These are phyloP conservation scores for Gossypium raimondii DNA, from an alignment of 345 rosid species.

Conservation along the genomic window DNA sequence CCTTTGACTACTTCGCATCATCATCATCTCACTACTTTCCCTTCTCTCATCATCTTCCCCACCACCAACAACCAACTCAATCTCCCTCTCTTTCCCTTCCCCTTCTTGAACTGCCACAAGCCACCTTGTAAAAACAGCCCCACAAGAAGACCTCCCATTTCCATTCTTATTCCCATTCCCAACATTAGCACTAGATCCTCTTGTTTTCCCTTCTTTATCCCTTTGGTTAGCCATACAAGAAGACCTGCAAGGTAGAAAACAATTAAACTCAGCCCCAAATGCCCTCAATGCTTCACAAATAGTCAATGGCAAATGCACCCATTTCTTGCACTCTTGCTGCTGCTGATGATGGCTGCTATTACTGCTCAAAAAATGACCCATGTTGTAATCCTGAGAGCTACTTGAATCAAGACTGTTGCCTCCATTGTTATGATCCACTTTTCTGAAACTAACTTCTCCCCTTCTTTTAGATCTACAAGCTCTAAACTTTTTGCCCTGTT, in stretches of 20 bases:
- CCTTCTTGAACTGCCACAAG: slow-evolving; percentile 69
- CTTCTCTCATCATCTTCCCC: slow-evolving; percentile 32
- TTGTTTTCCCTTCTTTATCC: slow-evolving; percentile 31
- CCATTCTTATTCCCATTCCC: slow-evolving; percentile 22
- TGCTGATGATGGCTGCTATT: slow-evolving; percentile 23
- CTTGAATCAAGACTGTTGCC: slow-evolving; percentile 15
- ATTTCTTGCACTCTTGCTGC: slow-evolving; percentile 48
- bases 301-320: slow-evolving; percentile 81
- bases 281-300: slow-evolving; percentile 82
- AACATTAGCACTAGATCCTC: not conserved
- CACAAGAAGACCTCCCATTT: slow-evolving; percentile 36
- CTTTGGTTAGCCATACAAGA: slow-evolving; percentile 47
- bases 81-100: slow-evolving; percentile 51
- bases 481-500: slow-evolving; percentile 71
- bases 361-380: slow-evolving; percentile 15
- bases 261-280: slow-evolving; percentile 80
- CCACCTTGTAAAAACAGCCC: slow-evolving; percentile 80
- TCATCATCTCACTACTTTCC: slow-evolving; percentile 27
- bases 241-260: slow-evolving; percentile 80
- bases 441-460: slow-evolving; percentile 65
- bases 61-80: slow-evolving; percentile 65
- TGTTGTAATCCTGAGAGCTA: slow-evolving; percentile 13
- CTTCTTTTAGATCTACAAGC: slow-evolving; percentile 57
- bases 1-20: slow-evolving; percentile 50
- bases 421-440: slow-evolving; percentile 30